Evolutionary conservation across 2,329 filamentous ascomycete genomes (phyloP).

Genomic region (Monosporascus cannonballus): DNA sequence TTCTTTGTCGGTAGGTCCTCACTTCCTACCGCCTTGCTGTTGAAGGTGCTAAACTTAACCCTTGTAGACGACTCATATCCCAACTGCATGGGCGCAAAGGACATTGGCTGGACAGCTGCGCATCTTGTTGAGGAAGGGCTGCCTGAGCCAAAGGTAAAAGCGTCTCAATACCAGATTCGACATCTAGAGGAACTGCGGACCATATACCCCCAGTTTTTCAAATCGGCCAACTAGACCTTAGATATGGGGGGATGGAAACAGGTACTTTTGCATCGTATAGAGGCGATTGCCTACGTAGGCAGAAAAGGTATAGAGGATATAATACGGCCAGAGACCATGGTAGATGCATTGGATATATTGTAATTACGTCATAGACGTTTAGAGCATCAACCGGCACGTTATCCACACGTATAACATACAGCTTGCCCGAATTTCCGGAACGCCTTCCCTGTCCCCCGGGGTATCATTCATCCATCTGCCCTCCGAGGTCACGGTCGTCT

Average conservation of each 20-base stretch:
- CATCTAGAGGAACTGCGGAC: slow-evolving; percentile 68
- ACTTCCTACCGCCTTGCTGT: neutral
- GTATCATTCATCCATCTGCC: slow-evolving; percentile 15
- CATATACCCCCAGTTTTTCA: slow-evolving; percentile 84
- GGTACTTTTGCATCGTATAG: slow-evolving; percentile 1
- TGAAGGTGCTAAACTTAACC: slow-evolving; percentile 1
- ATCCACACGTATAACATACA: neutral
- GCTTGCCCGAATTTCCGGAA: slow-evolving; percentile 6
- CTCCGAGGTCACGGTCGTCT: slow-evolving; percentile 44
- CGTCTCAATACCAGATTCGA: slow-evolving; percentile 69
- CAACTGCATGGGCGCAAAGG: slow-evolving; percentile 73
- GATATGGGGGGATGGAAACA: neutral
- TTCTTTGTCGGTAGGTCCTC: slow-evolving; percentile 84
- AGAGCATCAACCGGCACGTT: too few species aligned
- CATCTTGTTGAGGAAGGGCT: slow-evolving; percentile 80
- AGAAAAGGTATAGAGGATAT: neutral
- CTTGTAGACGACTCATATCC: slow-evolving; percentile 74
- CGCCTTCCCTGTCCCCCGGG: slow-evolving; percentile 12
- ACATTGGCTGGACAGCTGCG: slow-evolving; percentile 77
- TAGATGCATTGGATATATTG: too few species aligned
- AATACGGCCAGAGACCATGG: too few species aligned
- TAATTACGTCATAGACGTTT: too few species aligned
- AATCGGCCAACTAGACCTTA: slow-evolving; percentile 29
- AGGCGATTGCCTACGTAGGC: neutral
- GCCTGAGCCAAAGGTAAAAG: slow-evolving; percentile 53